Base-by-base conservation (phyloP, 192 early-diverging fungal genomes). In the Backusella sp. region DNA sequence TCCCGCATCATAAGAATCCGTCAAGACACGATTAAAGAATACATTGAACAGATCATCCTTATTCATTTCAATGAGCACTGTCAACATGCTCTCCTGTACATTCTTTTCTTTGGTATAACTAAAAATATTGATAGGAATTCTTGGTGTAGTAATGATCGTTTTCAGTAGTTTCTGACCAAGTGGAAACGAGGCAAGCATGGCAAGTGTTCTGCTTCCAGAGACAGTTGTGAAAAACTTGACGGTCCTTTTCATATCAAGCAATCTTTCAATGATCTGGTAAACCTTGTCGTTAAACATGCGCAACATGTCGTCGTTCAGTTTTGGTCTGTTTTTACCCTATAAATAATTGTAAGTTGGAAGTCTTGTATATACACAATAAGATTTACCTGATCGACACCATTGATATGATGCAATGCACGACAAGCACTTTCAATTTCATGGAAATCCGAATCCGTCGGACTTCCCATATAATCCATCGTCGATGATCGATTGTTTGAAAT, bases 81-180 rank as follows among this genome's bases (percentile, higher is more conserved):
- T 71, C 41, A 71, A 17, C 4, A 71, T 28, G 46, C 42, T 71
- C 28, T 71, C 70, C 2, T 41, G 34, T 69, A 37, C 9, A 21
- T 35, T 23, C 21, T 41, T 35, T 14, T 35, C 34, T 69, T 37
- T 69, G 9, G 21, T 9, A 19, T 49, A 71, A 71, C 70, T 71
- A 46, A 71, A 71, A 6, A 71, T 32, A 14, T 41, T 71, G 2
- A 71, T 49, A 17, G 70, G 70, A 71, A 71, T 71, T 62, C 56
- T 62, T 11, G 23, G 15, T 44, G 14, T 42, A 6, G 23, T 46
- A 46, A 49, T 44, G 7, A 71, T 49, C n/a, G 35, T 19, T n/a
- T 44, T 49, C 12, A 71, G 6, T 12, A 62, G 9, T 1, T n/a
- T n/a, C 34, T 28, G 35, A 15, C 70, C 70, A 44, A 28, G 6